Conservation (phyloP, 2,329 filamentous ascomycete genomes). For the Trichoderma guizhouense region DNA sequence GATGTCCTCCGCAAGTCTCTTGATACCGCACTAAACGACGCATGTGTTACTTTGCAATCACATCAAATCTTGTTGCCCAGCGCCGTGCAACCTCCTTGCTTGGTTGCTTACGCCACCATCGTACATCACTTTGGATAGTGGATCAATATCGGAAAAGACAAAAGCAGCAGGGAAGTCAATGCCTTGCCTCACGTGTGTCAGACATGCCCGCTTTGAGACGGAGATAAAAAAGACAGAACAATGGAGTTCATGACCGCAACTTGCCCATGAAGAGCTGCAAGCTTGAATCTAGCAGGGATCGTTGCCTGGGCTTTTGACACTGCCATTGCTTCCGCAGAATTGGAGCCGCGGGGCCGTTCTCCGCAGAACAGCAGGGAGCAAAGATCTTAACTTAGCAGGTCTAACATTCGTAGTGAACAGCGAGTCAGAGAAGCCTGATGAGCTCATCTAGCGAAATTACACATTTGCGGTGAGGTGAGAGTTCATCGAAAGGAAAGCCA, state of each 20-base stretch:
- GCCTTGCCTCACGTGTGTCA: slow-evolving; percentile 4
- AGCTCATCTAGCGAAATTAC: slow-evolving; percentile 11
- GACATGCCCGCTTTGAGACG: background rate
- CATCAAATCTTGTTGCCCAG: background rate
- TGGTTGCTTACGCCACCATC: background rate
- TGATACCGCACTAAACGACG: background rate
- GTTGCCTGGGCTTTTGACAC: background rate
- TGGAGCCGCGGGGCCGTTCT: slow-evolving; percentile 9
- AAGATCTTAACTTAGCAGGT: slow-evolving; percentile 1
- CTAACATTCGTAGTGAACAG: background rate
- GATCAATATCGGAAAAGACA: background rate
- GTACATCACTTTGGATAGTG: background rate
- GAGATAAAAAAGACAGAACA: background rate
- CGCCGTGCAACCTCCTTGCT: background rate
- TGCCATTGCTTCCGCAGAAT: slow-evolving; percentile 4
- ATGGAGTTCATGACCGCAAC: background rate
- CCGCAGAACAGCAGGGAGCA: slow-evolving; percentile 6
- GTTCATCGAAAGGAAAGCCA: background rate
- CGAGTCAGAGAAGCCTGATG: background rate
- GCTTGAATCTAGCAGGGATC: background rate
- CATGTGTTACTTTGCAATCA: slow-evolving; percentile 4
- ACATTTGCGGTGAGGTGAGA: slow-evolving; percentile 9
- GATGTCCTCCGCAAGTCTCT: background rate
- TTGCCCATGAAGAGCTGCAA: background rate
- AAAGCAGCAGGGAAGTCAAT: background rate